phyloP scores from a whole-genome alignment of 768 basidiomycete genomes.

The Mycena sanguinolenta region DNA sequence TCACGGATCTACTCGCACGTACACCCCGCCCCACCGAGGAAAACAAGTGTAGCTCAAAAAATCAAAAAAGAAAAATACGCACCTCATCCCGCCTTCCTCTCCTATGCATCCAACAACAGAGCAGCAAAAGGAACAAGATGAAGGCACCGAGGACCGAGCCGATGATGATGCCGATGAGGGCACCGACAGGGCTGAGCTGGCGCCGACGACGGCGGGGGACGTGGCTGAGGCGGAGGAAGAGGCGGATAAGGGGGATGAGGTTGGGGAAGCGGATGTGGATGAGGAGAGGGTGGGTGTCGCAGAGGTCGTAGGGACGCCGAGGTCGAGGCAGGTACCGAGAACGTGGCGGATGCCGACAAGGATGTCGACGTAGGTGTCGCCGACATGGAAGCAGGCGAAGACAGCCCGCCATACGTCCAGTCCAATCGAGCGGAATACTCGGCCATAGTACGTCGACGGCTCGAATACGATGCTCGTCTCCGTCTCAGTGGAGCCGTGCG shows the following conservation, averaged over 20 bases:
- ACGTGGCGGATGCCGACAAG: slow-evolving; percentile 42
- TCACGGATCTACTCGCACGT: too few relatives aligned
- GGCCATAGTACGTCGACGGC: slow-evolving; percentile 87
- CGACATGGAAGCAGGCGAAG: slow-evolving; percentile 63
- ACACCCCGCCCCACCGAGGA: background rate
- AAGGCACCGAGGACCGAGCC: slow-evolving; percentile 73
- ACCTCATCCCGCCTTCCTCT: slow-evolving; percentile 6
- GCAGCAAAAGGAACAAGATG: slow-evolving; percentile 64
- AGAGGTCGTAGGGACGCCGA: slow-evolving; percentile 33
- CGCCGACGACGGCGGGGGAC: slow-evolving; percentile 50
- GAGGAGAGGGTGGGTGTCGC: slow-evolving; percentile 13
- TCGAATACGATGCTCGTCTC: slow-evolving; percentile 69
- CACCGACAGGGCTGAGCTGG: too few relatives aligned
- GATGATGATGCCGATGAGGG: slow-evolving; percentile 69
- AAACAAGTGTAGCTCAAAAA: background rate
- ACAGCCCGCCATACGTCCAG: slow-evolving; percentile 82
- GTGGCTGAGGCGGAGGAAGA: slow-evolving; percentile 35
- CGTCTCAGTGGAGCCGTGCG: too few relatives aligned
- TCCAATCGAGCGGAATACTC: slow-evolving; percentile 81
- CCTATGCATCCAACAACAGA: slow-evolving; percentile 53
- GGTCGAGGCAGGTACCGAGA: slow-evolving; percentile 35
- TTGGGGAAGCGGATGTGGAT: too few relatives aligned
- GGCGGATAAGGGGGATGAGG: too few relatives aligned
- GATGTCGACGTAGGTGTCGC: slow-evolving; percentile 41
- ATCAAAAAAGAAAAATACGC: background rate